Evolutionary conservation across 805 yeast species (phyloP).

Genomic region (Ogataea parapolymorpha): DNA sequence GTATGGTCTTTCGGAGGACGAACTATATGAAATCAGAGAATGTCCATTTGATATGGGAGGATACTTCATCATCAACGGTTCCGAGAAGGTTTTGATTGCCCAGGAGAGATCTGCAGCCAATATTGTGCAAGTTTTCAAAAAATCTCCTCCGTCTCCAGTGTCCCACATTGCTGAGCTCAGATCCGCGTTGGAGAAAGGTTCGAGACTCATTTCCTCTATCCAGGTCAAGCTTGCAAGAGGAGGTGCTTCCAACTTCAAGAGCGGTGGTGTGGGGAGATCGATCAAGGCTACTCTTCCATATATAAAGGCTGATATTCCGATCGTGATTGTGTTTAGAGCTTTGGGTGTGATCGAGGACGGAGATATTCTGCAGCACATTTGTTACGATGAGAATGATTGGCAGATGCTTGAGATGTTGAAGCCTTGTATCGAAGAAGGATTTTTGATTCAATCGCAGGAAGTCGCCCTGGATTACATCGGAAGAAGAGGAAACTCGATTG

Average conservation of each 20-base stretch:
- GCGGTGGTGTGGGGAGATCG: conserved; percentile 67
- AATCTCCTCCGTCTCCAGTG: conserved; percentile 95
- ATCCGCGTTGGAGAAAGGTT: conserved; percentile 95
- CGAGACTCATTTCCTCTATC: conserved; percentile 88
- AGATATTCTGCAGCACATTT: conserved; percentile 95
- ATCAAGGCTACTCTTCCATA: conserved; percentile 95
- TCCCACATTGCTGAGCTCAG: conserved; percentile 96
- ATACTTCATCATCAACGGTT: conserved; percentile 95
- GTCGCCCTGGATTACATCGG: conserved; percentile 98
- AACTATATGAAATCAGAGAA: conserved; percentile 91
- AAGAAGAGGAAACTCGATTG: conserved; percentile 95
- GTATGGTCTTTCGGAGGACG: conserved; percentile 85
- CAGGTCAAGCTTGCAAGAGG: conserved; percentile 76
- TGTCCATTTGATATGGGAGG: conserved; percentile 99
- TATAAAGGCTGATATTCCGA: conserved; percentile 94
- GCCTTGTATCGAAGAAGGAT: conserved; percentile 99
- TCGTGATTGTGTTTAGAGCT: conserved; percentile 95
- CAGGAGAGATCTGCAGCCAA: conserved; percentile 99
- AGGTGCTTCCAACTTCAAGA: conserved; percentile 43
- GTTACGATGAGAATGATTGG: conserved; percentile 98
- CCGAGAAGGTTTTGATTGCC: conserved; percentile 96
- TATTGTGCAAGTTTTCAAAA: conserved; percentile 96
- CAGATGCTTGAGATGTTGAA: conserved; percentile 99
- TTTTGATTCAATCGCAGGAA: conserved; percentile 96
- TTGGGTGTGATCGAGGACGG: conserved; percentile 99